Evolutionary conservation across 345 rosid species (phyloP), one percentile per base, ranked within the genome.

Genomic region (Hibiscus mutabilis): DNA sequence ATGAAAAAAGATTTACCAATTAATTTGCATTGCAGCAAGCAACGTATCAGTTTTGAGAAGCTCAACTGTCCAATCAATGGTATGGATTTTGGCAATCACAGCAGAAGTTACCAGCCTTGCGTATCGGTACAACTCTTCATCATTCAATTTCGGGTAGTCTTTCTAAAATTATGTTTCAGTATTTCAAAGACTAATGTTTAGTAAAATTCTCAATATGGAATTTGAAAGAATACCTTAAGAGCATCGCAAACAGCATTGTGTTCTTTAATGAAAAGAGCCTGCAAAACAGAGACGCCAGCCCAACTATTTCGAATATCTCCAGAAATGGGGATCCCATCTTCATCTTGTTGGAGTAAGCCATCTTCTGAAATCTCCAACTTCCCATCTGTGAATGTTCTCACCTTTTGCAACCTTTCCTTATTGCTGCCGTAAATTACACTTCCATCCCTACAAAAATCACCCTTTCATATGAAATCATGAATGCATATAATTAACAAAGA

Each of bases 61-160:
- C 71, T 88, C 82, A 2, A 84, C 84, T 14, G 90, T 88, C 92
- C 92, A 88, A 60, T 88, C 90, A 52, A 86, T 86, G 3, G 92
- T 88, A 73, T 86, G 92, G 60, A 88, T 74, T 77, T 88, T 88
- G 10, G 92, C 90, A 60, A 86, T 82, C 16, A 88, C 90, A 6
- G 90, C 88, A 10, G 88, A 74, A 9, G 92, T 84, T 31, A 88
- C 90, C 22, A 88, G 75, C 66, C 90, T 83, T 14, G 86, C 88
- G 10, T 79, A 42, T 15, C 82, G 79, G 47, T 84, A 88, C 31
- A 88, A 49, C 2, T 86, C 83, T 69, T 84, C 90, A n/a, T 86
- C 92, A 3, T 66, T 81, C 51, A 84, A 37, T 15, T 77, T 53
- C 2, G 42, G 72, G 69, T 86, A 46, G 68, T 82, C 84, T 59